These are phyloP conservation scores for Neocallimastix lanati DNA, from an alignment of 192 early-diverging fungal genomes.

Conservation along the genomic window DNA sequence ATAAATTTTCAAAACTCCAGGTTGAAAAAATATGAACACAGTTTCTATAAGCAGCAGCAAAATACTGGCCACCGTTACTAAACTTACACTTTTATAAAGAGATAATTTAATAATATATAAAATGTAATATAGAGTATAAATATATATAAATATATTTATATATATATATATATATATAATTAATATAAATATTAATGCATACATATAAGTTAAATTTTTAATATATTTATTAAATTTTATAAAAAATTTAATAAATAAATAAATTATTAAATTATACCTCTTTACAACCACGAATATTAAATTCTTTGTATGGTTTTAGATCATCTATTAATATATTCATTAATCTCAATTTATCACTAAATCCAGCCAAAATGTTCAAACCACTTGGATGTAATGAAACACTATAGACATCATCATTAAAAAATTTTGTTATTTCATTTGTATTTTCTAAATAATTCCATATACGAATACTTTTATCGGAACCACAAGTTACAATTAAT, in stretches of 20 bases:
- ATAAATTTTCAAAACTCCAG: slow-evolving; percentile 4
- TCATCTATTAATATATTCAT: slow-evolving; percentile 46
- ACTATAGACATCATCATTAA: slow-evolving; percentile 38
- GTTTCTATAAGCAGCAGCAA: neutral
- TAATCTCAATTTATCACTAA: slow-evolving; percentile 35
- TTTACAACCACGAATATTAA: slow-evolving; percentile 33
- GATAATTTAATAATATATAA: too few relatives aligned
- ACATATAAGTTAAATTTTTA: too few relatives aligned
- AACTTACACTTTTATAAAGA: neutral
- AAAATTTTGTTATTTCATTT: slow-evolving; percentile 36
- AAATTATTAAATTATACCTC: slow-evolving; percentile 13
- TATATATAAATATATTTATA: too few relatives aligned
- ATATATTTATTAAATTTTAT: too few relatives aligned
- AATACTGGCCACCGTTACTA: neutral
- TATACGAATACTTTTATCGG: slow-evolving; percentile 34
- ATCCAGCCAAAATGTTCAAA: slow-evolving; percentile 46
- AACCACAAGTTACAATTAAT: slow-evolving; percentile 29
- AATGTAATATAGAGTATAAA: neutral
- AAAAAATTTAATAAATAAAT: neutral
- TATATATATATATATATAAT: too few relatives aligned
- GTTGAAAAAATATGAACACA: neutral
- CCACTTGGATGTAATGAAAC: slow-evolving; percentile 41
- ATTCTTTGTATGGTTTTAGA: slow-evolving; percentile 32
- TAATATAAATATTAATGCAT: too few relatives aligned
- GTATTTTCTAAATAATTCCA: slow-evolving; percentile 41